Evolutionary conservation across 306 rosid genomes (phyloP), one percentile per base, ranked within the genome.

Genomic region (Acacia acuminata): DNA sequence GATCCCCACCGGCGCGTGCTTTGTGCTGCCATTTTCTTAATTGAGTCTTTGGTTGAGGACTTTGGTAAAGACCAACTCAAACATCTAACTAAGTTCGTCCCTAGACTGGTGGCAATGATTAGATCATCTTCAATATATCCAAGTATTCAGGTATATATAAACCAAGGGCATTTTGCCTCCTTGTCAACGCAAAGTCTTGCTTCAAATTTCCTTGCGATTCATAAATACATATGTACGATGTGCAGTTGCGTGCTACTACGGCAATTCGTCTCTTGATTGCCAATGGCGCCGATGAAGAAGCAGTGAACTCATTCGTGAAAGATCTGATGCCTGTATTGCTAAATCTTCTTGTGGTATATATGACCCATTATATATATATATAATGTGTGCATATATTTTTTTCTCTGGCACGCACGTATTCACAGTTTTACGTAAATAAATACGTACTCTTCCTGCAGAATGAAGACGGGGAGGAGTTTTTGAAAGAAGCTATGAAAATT

Each of bases 381-480:
- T 51, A 48, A 2, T 10, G 11, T 51, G 8, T 51, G 20, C 8
- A 51, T 1, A 51, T 17, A 51, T 51, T 4, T 48, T 75, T 55
- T 20, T 19, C 8, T 53, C 32, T 30, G 32, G 4, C 11, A 30
- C 32, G 32, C 60, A 32, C 0, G 36, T 4, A n/a, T 60, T 77
- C 61, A 70, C 43, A 45, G 58, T 40, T 67, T 64, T 75, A 34
- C 75, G 60, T 79, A 15, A 32, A 32, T 48, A 48, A 43, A 58
- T 56, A 56, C n/a, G n/a, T n/a, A n/a, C 45, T 34, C 42, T 84
- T 84, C 44, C 7, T 48, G 55, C 84, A 80, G 60, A 81, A 75
- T 84, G 64, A 61, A 75, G 75, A 70, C n/a, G n/a, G n/a, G n/a
- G 50, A 61, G 63, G 51, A 38, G 55, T 17, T 80, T 61, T 71